Evolutionary conservation across 345 rosid genomes (phyloP).

Genomic region (Moricandia arvensis): DNA sequence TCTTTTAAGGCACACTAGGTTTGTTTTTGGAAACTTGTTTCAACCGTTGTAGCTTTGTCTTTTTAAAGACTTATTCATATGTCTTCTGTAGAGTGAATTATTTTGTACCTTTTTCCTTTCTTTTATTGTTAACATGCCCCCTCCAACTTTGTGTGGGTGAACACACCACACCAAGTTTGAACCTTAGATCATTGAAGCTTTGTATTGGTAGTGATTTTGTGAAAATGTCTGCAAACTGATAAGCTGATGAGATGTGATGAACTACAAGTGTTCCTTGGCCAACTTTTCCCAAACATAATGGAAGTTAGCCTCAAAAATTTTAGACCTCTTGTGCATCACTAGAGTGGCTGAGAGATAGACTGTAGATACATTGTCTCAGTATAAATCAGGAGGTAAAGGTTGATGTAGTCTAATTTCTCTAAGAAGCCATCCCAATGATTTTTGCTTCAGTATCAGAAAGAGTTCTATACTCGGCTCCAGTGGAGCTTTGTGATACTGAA

Average conservation of each 20-base stretch:
- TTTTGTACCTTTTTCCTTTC: background rate
- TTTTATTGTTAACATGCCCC: background rate
- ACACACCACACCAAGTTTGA: background rate
- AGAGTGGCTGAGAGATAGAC: background rate
- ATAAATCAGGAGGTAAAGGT: background rate
- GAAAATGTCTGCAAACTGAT: background rate
- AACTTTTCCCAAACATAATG: background rate
- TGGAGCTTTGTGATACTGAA: background rate
- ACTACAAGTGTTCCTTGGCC: background rate
- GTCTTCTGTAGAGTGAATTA: background rate
- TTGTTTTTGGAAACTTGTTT: background rate
- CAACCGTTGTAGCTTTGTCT: background rate
- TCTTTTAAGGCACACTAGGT: background rate
- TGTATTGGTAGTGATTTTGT: background rate
- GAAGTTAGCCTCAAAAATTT: no score
- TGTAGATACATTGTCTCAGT: background rate
- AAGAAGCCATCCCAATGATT: background rate
- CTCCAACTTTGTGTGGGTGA: background rate
- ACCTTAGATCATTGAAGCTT: background rate
- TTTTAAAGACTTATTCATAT: background rate
- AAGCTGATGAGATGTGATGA: background rate
- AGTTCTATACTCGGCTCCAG: background rate
- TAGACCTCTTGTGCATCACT: background rate
- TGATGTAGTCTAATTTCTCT: background rate
- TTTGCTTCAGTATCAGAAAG: background rate